Percentiles rank a stretch among this genome's conserved stretches.
Conservation (phyloP, 495 filamentous ascomycete species). For the Cercophora sp. region DNA sequence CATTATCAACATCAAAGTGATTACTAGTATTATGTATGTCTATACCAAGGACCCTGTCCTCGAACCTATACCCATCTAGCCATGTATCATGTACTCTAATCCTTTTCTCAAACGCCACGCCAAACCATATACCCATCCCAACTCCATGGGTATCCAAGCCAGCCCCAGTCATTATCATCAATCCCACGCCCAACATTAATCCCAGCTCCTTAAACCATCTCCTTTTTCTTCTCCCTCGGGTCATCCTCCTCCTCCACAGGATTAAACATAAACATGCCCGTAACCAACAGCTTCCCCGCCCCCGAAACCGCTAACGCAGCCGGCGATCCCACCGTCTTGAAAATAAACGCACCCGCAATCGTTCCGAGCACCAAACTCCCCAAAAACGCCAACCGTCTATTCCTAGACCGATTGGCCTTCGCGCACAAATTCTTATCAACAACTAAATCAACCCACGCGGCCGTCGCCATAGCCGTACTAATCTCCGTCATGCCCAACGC, state of each 20-base stretch:
- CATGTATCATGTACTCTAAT: too few relatives aligned
- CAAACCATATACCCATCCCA: too few relatives aligned
- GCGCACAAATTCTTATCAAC: conserved; percentile 48
- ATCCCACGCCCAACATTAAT: background rate
- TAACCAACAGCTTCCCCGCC: conserved; percentile 43
- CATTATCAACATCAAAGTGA: too few relatives aligned
- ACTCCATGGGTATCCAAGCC: too few relatives aligned
- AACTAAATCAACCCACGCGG: conserved; percentile 58
- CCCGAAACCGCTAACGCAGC: conserved; percentile 39
- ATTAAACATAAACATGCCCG: conserved; percentile 43
- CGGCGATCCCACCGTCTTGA: conserved; percentile 37
- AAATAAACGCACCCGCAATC: conserved; percentile 51
- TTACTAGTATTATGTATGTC: background rate
- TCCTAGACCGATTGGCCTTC: conserved; percentile 45
- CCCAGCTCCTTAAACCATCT: background rate
- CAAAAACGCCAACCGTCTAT: conserved; percentile 51
- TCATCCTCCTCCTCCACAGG: conserved; percentile 30
- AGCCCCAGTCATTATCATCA: background rate
- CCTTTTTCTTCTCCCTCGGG: background rate
- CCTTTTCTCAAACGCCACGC: background rate
- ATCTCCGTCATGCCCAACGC: conserved; percentile 57
- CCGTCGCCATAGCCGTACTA: conserved; percentile 64
- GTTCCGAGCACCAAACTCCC: conserved; percentile 46
- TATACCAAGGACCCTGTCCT: too few relatives aligned
- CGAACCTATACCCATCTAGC: too few relatives aligned